Percentiles rank a stretch among this genome's conserved stretches.
These are phyloP conservation scores for Tylopilus orsonianus DNA, from an alignment of 1,284 basidiomycete species.

Conservation along the genomic window DNA sequence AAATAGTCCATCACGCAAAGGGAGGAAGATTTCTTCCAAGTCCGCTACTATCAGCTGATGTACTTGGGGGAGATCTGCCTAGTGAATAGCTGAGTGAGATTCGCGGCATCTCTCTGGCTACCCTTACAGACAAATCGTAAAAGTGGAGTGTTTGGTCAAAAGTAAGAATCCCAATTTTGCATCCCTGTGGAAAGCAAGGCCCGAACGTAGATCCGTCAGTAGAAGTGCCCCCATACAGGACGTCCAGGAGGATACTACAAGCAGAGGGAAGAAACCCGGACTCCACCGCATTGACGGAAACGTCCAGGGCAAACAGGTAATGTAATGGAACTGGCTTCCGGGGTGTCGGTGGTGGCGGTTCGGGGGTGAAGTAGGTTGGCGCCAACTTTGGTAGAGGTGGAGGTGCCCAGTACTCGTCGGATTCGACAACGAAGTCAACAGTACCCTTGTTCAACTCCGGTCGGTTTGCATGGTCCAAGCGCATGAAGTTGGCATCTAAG, in stretches of 20 bases:
- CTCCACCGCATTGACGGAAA: constrained; percentile 70
- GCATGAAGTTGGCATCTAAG: constrained; percentile 77
- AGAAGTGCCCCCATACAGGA: constrained; percentile 67
- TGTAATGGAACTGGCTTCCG: constrained; percentile 71
- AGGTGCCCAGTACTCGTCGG: constrained; percentile 86
- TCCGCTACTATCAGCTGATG: constrained; percentile 88
- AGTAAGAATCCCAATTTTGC: constrained; percentile 78
- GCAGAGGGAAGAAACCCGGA: constrained; percentile 76
- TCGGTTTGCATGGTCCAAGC: constrained; percentile 81
- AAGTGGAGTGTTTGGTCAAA: constrained; percentile 88
- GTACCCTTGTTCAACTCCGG: constrained; percentile 92
- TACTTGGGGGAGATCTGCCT: constrained; percentile 60
- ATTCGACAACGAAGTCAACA: constrained; percentile 82
- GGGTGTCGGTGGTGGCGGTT: constrained; percentile 45
- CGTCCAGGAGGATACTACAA: constrained; percentile 63
- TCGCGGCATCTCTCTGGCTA: constrained; percentile 21
- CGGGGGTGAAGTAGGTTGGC: constrained; percentile 51
- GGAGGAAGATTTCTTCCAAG: constrained; percentile 89
- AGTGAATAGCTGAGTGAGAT: constrained; percentile 15
- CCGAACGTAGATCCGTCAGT: constrained; percentile 43
- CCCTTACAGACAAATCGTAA: constrained; percentile 83
- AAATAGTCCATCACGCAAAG: constrained; percentile 75
- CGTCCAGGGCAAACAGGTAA: constrained; percentile 89
- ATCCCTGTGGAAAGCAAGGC: constrained; percentile 52
- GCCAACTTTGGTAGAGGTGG: constrained; percentile 57